These are phyloP conservation scores for Abrus pulchellus DNA, from an alignment of 306 rosid genomes.

Conservation along the genomic window DNA sequence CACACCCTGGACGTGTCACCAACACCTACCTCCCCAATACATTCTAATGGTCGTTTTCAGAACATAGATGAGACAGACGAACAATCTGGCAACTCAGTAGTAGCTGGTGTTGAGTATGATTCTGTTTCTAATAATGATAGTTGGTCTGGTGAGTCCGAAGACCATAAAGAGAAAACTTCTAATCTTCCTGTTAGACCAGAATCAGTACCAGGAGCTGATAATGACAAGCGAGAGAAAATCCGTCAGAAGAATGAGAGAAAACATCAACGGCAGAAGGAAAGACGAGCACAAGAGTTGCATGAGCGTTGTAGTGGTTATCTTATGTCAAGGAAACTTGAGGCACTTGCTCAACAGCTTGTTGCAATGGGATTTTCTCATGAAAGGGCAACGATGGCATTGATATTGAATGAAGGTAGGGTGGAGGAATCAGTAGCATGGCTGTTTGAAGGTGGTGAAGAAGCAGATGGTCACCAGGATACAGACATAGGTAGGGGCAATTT, in stretches of 20 bases:
- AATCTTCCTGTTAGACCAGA: conserved; percentile 67
- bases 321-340: conserved; percentile 93
- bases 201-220: conserved; percentile 90
- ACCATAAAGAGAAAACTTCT: conserved; percentile 80
- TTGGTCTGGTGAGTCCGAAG: conserved; percentile 99
- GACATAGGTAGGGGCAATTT: conserved; percentile 60
- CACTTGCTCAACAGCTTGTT: conserved; percentile 90
- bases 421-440: conserved; percentile 94
- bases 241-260: conserved; percentile 96
- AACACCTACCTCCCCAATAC: conserved; percentile 67
- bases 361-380: conserved; percentile 94
- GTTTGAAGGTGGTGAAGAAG: conserved; percentile 77
- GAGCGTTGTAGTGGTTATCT: conserved; percentile 89
- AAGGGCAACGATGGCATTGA: conserved; percentile 87
- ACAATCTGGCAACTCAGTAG: conserved; percentile 69
- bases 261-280: conserved; percentile 99
- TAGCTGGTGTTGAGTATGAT: conserved; percentile 81
- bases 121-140: conserved; percentile 95
- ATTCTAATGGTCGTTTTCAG: conserved; percentile 80
- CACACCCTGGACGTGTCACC: conserved; percentile 73
- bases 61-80: conserved; percentile 96
- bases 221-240: conserved; percentile 91
- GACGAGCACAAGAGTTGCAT: conserved; percentile 93
- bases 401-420: conserved; percentile 87
- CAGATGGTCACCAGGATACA: conserved; percentile 63